These are phyloP conservation scores for Clitopilus hobsonii DNA, from an alignment of 768 basidiomycete genomes.

Conservation along the genomic window DNA sequence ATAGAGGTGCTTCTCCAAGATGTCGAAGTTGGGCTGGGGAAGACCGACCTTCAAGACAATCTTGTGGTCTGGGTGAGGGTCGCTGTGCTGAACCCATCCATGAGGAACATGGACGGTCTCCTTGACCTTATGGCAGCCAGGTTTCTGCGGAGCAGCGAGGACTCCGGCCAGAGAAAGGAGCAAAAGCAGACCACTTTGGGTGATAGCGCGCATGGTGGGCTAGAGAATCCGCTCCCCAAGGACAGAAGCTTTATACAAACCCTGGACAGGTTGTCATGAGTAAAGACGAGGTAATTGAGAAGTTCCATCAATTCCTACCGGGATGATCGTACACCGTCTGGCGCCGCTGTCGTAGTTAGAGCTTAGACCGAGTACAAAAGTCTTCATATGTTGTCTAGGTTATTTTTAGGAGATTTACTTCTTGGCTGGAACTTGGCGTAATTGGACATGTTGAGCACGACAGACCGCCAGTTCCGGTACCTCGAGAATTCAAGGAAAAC, in stretches of 20 bases:
- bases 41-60: constrained; percentile 57
- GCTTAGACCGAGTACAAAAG: background rate
- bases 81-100: constrained; percentile 44
- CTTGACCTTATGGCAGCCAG: constrained; percentile 23
- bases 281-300: background rate
- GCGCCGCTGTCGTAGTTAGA: background rate
- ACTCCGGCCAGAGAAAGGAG: constrained; percentile 1
- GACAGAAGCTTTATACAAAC: background rate
- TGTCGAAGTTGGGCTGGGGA: constrained; percentile 43
- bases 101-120: constrained; percentile 31
- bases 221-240: background rate
- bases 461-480: background rate
- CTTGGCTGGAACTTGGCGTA: background rate
- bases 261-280: background rate
- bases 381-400: background rate
- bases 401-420: background rate
- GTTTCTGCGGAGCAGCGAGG: constrained; percentile 13
- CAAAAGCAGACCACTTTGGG: constrained; percentile 1
- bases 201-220: background rate
- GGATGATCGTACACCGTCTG: background rate
- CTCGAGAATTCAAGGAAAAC: background rate
- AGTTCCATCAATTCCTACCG: background rate
- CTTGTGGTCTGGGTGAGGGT: constrained; percentile 39
- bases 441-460: background rate
- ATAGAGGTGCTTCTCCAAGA: constrained; percentile 45